These are phyloP conservation scores for Talaromyces sp. DNA, from an alignment of 2,329 filamentous ascomycete genomes.

Conservation along the genomic window DNA sequence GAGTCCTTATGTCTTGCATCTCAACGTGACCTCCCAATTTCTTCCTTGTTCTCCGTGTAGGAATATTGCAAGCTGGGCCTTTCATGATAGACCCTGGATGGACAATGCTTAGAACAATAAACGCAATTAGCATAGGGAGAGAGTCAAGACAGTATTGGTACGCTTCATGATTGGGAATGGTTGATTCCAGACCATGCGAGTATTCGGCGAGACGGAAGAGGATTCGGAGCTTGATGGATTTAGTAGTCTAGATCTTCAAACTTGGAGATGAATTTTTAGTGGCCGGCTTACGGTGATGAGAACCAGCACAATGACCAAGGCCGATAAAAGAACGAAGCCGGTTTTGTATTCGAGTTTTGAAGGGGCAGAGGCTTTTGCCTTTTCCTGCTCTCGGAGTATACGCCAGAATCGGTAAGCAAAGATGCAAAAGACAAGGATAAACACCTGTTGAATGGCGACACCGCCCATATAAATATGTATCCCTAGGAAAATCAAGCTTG, in stretches of 20 bases:
- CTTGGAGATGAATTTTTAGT: neutral
- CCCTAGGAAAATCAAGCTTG: neutral
- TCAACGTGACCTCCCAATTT: neutral
- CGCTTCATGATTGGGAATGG: constrained; percentile 51
- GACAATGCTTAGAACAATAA: constrained; percentile 38
- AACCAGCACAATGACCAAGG: constrained; percentile 34
- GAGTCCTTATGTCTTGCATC: neutral
- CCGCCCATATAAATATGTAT: constrained; percentile 51
- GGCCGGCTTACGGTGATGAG: constrained; percentile 36
- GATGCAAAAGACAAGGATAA: constrained; percentile 43
- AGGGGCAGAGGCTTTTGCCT: too few relatives aligned
- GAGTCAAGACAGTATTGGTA: constrained; percentile 51
- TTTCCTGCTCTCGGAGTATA: constrained; percentile 3
- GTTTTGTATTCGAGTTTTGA: too few relatives aligned
- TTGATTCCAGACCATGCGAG: constrained; percentile 49
- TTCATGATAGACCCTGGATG: constrained; percentile 46
- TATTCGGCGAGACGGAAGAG: constrained; percentile 58
- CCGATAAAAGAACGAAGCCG: constrained; percentile 24
- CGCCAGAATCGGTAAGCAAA: constrained; percentile 36
- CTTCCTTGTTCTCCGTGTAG: constrained; percentile 13
- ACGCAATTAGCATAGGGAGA: constrained; percentile 49
- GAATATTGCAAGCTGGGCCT: constrained; percentile 44
- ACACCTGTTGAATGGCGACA: constrained; percentile 46
- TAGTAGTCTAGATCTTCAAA: too few relatives aligned
- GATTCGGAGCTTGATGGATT: constrained; percentile 44